A percentile compares a stretch with the other conserved stretches of the same genome.
Evolutionary conservation across 2,329 filamentous ascomycete genomes (phyloP).

Genomic region (Helminthosporium solani): DNA sequence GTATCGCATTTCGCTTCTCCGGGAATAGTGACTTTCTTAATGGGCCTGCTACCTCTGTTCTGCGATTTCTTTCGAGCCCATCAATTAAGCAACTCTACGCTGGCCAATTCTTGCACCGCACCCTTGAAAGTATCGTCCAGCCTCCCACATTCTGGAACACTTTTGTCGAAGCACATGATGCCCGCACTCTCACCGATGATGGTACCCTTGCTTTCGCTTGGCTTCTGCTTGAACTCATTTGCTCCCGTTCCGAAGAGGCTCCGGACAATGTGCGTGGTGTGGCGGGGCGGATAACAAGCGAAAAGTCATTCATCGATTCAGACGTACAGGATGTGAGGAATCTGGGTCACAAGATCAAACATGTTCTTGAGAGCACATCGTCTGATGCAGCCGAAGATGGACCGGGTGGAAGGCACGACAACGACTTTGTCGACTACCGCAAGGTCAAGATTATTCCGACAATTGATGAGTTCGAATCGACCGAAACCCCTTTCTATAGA

Average conservation of each 20-base stretch:
- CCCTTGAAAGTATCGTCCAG: slow-evolving; percentile 51
- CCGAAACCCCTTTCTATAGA: slow-evolving; percentile 55
- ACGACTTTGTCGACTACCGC: slow-evolving; percentile 64
- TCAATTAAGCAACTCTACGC: slow-evolving; percentile 51
- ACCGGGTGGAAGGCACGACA: slow-evolving; percentile 71
- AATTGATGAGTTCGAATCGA: slow-evolving; percentile 61
- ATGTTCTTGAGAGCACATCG: slow-evolving; percentile 50
- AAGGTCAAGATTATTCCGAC: slow-evolving; percentile 67
- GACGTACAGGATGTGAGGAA: slow-evolving; percentile 54
- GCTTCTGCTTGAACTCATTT: slow-evolving; percentile 52
- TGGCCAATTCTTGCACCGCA: slow-evolving; percentile 51
- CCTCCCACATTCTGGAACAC: slow-evolving; percentile 59
- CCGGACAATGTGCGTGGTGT: slow-evolving; percentile 29
- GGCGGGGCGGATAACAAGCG: slow-evolving; percentile 22
- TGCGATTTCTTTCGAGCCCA: slow-evolving; percentile 45
- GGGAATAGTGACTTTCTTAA: slow-evolving; percentile 50
- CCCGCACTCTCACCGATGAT: slow-evolving; percentile 22
- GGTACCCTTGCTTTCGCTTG: slow-evolving; percentile 39
- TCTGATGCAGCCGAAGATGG: slow-evolving; percentile 39
- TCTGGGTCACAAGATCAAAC: slow-evolving; percentile 57
- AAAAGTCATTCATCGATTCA: slow-evolving; percentile 24
- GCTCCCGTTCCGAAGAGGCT: slow-evolving; percentile 28
- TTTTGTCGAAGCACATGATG: slow-evolving; percentile 39
- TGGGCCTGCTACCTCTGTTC: slow-evolving; percentile 27
- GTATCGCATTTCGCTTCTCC: slow-evolving; percentile 48